Evolutionary conservation across 306 rosid genomes (phyloP).

Genomic region (Pterocarpus macrocarpus): DNA sequence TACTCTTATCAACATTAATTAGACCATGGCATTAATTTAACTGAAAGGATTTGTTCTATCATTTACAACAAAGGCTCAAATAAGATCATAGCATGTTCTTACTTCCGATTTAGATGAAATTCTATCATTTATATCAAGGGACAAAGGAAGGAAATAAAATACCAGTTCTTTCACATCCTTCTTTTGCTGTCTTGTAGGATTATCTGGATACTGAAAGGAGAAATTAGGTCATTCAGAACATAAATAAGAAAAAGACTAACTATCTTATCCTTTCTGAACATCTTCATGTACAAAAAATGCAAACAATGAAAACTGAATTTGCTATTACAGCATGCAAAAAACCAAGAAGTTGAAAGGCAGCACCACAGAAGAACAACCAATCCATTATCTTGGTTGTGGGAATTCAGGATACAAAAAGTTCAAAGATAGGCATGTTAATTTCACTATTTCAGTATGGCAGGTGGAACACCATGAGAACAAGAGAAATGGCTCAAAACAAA

Average conservation of each 20-base stretch:
- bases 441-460: background rate
- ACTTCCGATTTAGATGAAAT: conserved; percentile 22
- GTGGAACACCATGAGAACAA: conserved; percentile 12
- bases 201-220: conserved; percentile 83
- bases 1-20: conserved; percentile 27
- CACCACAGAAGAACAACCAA: conserved; percentile 4
- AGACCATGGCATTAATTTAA: conserved; percentile 24
- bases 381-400: background rate
- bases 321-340: background rate
- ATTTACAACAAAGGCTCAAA: conserved; percentile 35
- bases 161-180: conserved; percentile 96
- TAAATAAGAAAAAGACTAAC: background rate
- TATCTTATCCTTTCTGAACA: conserved; percentile 21
- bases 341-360: conserved; percentile 16
- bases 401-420: conserved; percentile 20
- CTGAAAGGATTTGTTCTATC: conserved; percentile 22
- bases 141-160: conserved; percentile 41
- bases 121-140: conserved; percentile 3
- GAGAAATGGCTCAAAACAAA: conserved; percentile 1
- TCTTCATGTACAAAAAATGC: background rate
- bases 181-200: conserved; percentile 97
- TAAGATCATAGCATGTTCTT: background rate
- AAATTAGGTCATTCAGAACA: conserved; percentile 30
- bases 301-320: conserved; percentile 10
- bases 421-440: conserved; percentile 13